Evolutionary conservation across 768 basidiomycete species (phyloP).

Genomic region (Scleroderma citrinum): DNA sequence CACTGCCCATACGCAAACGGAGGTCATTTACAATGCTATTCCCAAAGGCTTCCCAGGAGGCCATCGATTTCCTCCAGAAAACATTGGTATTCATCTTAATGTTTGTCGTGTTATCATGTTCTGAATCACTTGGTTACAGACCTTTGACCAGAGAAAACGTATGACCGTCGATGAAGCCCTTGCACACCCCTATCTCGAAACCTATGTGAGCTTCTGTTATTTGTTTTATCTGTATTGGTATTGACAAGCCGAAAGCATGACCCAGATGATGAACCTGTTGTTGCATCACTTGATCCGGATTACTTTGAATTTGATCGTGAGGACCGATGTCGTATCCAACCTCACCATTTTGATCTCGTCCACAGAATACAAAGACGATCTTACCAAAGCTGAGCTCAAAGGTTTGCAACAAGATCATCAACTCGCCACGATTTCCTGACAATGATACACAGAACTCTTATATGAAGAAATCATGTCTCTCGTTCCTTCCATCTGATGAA

Average conservation of each 20-base stretch:
- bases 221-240: slow-evolving; percentile 1
- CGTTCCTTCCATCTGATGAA: slow-evolving; percentile 49
- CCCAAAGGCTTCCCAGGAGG: slow-evolving; percentile 68
- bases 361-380: slow-evolving; percentile 65
- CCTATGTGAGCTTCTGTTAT: slow-evolving; percentile 46
- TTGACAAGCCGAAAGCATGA: slow-evolving; percentile 50
- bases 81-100: slow-evolving; percentile 45
- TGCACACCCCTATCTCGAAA: slow-evolving; percentile 73
- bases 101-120: slow-evolving; percentile 30
- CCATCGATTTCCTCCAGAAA: slow-evolving; percentile 66
- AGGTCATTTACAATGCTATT: slow-evolving; percentile 66
- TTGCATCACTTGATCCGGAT: slow-evolving; percentile 70
- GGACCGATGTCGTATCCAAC: slow-evolving; percentile 16
- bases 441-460: slow-evolving; percentile 45
- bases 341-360: slow-evolving; percentile 5
- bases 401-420: slow-evolving; percentile 4
- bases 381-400: slow-evolving; percentile 76
- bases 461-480: slow-evolving; percentile 83
- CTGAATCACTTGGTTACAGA: slow-evolving; percentile 31
- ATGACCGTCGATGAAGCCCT: slow-evolving; percentile 79
- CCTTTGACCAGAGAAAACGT: slow-evolving; percentile 85
- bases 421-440: slow-evolving; percentile 6
- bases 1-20: slow-evolving; percentile 77
- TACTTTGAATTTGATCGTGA: slow-evolving; percentile 90
- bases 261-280: slow-evolving; percentile 82